Evolutionary conservation across 1,284 basidiomycete species (phyloP), one percentile per base, ranked within the genome.

Genomic region (Athelia sp.): DNA sequence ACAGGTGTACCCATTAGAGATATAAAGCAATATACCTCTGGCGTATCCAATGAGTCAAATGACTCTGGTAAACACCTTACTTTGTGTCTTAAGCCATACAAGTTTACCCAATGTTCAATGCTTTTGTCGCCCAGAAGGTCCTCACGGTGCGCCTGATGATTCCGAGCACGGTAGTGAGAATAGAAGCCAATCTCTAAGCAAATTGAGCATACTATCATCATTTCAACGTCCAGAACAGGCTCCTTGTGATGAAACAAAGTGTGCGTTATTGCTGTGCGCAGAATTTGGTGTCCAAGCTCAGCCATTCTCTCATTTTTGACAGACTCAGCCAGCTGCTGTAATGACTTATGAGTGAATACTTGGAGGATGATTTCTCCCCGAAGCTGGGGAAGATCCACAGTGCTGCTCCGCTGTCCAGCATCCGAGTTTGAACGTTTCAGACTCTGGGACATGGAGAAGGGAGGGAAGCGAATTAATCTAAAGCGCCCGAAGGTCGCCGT

Each of bases 291-390:
- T 18, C 85, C 85, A 26, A 88, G 66, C 21, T 69, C 63, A 29
- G 75, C 66, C 47, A 88, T 64, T 48, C 83, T 70, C 57, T 79
- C 77, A 55, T 79, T 82, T 61, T 86, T 82, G 51, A 71, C 73
- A 26, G 66, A 68, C 18, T 66, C 68, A 35, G 66, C 67, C 38
- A 69, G 63, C 44, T 74, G 73, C 44, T 77, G 71, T 47, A 89
- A 69, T 21, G 84, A 84, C 53, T 65, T 72, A 60, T 89, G 85
- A 4, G 82, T 84, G 59, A 78, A 85, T 43, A 86, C 78, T 55
- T 84, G 78, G 48, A 88, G 72, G 55, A 81, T 67, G 36, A 80
- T 64, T 45, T 83, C 78, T 52, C 74, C 75, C 38, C 65, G 62
- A 48, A 79, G 62, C 48, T 65, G 63, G 36, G 77, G 77, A 40